Evolutionary conservation across 176 grass and related monocot species (phyloP).

Genomic region (Eleusine coracana): DNA sequence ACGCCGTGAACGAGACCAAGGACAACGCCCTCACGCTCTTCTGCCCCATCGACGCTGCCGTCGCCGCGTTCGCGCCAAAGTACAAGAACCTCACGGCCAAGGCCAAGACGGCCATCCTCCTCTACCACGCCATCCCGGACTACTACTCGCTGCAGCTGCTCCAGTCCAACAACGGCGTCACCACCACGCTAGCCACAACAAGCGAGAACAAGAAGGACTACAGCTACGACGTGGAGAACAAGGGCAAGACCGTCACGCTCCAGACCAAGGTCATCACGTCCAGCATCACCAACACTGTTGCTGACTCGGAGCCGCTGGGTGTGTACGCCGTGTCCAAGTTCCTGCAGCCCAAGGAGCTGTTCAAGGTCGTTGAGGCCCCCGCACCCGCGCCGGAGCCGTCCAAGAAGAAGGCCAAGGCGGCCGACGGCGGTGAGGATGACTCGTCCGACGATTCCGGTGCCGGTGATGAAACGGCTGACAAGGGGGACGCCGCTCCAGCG

Average conservation of each 20-base stretch:
- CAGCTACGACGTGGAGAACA: constrained; percentile 64
- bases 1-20: constrained; percentile 55
- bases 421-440: neutral
- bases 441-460: constrained; percentile 36
- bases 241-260: constrained; percentile 58
- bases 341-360: constrained; percentile 76
- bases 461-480: constrained; percentile 14
- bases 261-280: constrained; percentile 46
- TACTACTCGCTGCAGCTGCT: constrained; percentile 78
- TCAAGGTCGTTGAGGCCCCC: constrained; percentile 48
- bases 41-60: constrained; percentile 70
- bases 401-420: constrained; percentile 32
- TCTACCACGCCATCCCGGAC: constrained; percentile 76
- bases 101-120: constrained; percentile 66
- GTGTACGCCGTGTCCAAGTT: constrained; percentile 67
- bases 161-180: constrained; percentile 68
- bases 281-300: constrained; percentile 51
- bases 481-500: constrained; percentile 33
- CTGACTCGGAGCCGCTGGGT: constrained; percentile 65
- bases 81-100: constrained; percentile 83
- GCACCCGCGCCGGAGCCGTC: constrained; percentile 55
- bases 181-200: constrained; percentile 78
- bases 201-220: constrained; percentile 64
- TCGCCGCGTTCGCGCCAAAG: constrained; percentile 48
- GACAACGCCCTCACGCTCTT: constrained; percentile 74